Evolutionary conservation across 768 basidiomycete species (phyloP).

Genomic region (Postia placenta): DNA sequence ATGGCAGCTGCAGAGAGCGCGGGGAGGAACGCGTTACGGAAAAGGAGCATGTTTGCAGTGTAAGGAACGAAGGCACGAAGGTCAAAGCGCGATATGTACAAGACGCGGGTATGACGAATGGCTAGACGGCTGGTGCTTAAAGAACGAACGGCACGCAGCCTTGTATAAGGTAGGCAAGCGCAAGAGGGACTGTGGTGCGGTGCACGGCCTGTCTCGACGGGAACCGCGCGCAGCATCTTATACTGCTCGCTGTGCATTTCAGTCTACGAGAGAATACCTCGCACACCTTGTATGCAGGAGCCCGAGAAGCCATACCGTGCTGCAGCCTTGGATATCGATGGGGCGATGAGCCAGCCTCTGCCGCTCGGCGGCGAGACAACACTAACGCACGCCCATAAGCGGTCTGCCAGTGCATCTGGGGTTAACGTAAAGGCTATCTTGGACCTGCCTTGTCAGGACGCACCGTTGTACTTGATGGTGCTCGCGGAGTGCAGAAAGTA

Average conservation of each 20-base stretch:
- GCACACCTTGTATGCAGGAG: not conserved
- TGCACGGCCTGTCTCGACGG: constrained; percentile 2
- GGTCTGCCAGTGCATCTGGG: not conserved
- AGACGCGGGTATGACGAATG: not conserved
- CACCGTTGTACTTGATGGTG: not conserved
- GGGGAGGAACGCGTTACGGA: not conserved
- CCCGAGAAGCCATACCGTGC: not conserved
- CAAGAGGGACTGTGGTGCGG: not conserved
- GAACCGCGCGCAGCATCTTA: not conserved
- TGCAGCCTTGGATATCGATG: not conserved
- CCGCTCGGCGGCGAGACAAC: not conserved
- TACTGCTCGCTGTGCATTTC: not conserved
- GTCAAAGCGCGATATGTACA: not conserved
- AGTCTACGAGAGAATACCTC: not conserved
- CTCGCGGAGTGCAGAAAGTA: not conserved
- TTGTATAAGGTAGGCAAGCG: not conserved
- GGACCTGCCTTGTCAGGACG: not conserved
- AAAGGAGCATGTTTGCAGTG: not conserved
- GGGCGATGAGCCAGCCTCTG: not conserved
- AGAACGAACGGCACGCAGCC: not conserved
- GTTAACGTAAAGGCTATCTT: not conserved
- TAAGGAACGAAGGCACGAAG: not conserved
- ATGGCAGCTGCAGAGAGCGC: not conserved
- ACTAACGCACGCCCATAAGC: not conserved
- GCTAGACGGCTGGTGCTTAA: not conserved